phyloP scores from a whole-genome alignment of 345 rosid species.

The Microcos paniculata region DNA sequence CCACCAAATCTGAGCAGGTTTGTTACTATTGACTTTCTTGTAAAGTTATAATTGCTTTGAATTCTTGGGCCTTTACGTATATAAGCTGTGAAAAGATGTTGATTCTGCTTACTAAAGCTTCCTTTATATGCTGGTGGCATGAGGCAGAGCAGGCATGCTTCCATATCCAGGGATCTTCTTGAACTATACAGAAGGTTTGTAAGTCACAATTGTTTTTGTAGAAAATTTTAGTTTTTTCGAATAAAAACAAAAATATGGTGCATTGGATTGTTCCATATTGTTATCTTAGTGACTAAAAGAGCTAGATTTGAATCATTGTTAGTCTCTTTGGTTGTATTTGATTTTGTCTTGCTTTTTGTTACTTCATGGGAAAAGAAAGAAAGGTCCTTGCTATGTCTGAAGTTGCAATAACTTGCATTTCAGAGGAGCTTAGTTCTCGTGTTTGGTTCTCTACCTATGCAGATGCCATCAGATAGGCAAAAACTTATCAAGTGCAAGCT shows the following conservation, averaged over 20 bases:
- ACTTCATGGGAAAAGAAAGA: background rate
- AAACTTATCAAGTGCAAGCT: conserved; percentile 43
- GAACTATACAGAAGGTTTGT: conserved; percentile 62
- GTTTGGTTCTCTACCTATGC: conserved; percentile 22
- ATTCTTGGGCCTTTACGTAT: background rate
- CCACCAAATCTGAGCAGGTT: conserved; percentile 38
- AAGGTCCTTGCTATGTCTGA: background rate
- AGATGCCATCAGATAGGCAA: conserved; percentile 63
- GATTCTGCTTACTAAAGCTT: conserved; percentile 12
- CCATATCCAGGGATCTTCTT: conserved; percentile 53
- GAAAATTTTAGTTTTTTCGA: background rate
- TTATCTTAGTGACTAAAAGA: background rate
- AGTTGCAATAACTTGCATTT: background rate
- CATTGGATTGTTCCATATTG: background rate
- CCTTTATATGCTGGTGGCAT: conserved; percentile 28
- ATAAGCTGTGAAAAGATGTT: background rate
- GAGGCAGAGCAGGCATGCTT: conserved; percentile 30
- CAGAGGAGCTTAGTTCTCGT: background rate
- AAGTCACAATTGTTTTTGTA: background rate
- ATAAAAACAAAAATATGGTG: background rate
- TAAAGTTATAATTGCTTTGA: conserved; percentile 5
- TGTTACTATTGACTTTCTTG: conserved; percentile 3
- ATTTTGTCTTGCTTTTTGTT: background rate
- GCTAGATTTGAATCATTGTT: background rate
- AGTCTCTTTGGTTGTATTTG: no score